These are phyloP conservation scores for Magnaporthiopsis incrustans DNA, from an alignment of 2,329 filamentous ascomycete species.

Conservation along the genomic window DNA sequence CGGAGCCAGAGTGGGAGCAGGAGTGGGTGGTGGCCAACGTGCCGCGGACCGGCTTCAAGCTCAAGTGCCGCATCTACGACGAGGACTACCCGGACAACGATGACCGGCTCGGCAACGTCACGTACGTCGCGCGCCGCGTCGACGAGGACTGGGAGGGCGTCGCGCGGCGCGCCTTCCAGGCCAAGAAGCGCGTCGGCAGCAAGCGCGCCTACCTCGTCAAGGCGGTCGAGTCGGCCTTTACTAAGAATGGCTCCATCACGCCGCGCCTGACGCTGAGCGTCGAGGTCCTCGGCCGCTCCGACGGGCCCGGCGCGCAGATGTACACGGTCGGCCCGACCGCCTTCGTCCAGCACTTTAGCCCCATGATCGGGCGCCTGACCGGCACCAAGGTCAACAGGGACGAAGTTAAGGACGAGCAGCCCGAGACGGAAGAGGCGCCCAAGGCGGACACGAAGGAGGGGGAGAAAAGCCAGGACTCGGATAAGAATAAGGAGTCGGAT, in stretches of 20 bases:
- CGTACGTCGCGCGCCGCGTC: slow-evolving; percentile 54
- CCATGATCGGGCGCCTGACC: slow-evolving; percentile 75
- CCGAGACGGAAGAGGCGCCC: slow-evolving; percentile 12
- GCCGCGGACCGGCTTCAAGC: slow-evolving; percentile 67
- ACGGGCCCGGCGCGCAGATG: slow-evolving; percentile 58
- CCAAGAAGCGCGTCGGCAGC: slow-evolving; percentile 79
- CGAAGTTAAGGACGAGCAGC: slow-evolving; percentile 36
- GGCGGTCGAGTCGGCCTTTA: slow-evolving; percentile 56
- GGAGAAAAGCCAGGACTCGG: slow-evolving; percentile 29
- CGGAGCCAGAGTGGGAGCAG: slow-evolving; percentile 72
- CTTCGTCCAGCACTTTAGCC: slow-evolving; percentile 81
- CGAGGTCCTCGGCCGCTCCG: slow-evolving; percentile 68
- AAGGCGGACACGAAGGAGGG: not conserved
- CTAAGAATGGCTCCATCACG: slow-evolving; percentile 55
- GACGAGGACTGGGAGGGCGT: slow-evolving; percentile 62
- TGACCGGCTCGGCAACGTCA: slow-evolving; percentile 81
- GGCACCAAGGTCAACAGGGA: slow-evolving; percentile 62
- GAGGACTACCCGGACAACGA: slow-evolving; percentile 83
- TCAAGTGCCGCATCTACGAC: slow-evolving; percentile 84
- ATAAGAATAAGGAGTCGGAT: not conserved
- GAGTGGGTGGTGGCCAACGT: slow-evolving; percentile 87
- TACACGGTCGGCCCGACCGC: slow-evolving; percentile 71
- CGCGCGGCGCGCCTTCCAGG: slow-evolving; percentile 50
- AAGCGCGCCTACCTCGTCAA: slow-evolving; percentile 78
- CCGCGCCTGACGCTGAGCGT: slow-evolving; percentile 67